Evolutionary conservation across 2,329 filamentous ascomycete species (phyloP), one percentile per base, ranked within the genome.

Genomic region (Domatiomyces globalis): DNA sequence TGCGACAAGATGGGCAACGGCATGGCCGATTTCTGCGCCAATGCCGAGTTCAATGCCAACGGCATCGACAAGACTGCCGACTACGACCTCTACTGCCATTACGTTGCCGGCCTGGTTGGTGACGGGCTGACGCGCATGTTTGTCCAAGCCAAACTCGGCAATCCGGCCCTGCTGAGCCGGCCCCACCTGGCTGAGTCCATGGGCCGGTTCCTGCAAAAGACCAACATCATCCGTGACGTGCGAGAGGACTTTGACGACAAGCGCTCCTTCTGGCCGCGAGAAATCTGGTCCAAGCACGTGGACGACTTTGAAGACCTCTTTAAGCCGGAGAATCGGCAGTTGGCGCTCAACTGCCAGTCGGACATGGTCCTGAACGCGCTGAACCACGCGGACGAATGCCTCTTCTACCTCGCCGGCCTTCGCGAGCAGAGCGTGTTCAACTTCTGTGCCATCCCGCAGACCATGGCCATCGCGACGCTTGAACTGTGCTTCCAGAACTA

Each of bases 361-460:
- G 87, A 95, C 64, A 95, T 98, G 89, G 82, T 96, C 5, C 75
- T 96, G 53, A 87, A 92, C 62, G 87, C 90, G 4, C 75, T 98
- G 44, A 81, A 82, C 63, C 85, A 94, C 60, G 84, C 79, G 4
- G 88, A 95, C 58, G 88, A 96, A 64, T 96, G 90, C 65, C 71
- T 98, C n/a, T 95, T 89, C 73, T 98, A 96, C 71, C 87, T 98
- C 73, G 90, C 90, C 4, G 92, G 86, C 46, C 80, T 98, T 57
- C 83, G 84, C 59, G 92, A 98, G 65, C 92, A 98, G 72, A 94
- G 87, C 65, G 87, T 95, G 22, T 98, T 98, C 80, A 98, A 98
- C 76, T 98, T 98, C 68, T 88, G 88, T 46, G 90, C 90, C 51
- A 98, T 98, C 57, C 92, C 92, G 2, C 92, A 98, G 69, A 76